Base-by-base conservation (phyloP, 805 yeast genomes). In the Kluyveromyces lactis region DNA sequence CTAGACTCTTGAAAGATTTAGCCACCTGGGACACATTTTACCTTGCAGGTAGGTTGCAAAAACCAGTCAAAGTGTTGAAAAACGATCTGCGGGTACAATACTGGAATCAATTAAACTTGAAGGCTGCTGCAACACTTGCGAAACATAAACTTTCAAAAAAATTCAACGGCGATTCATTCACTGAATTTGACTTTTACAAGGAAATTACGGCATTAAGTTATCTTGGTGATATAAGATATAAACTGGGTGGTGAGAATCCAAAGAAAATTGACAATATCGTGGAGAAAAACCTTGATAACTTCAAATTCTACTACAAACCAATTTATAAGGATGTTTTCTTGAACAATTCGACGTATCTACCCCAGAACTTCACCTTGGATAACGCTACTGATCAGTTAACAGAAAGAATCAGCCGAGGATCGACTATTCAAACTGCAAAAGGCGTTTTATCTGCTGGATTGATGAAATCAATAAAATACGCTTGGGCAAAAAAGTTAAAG, bases 361-460 rank as follows among this genome's bases (percentile, higher is more conserved):
- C 71, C 3, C 59, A 60, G 6, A 69, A 68, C 1, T 66, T 57
- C 45, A 60, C 65, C 5, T 40, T 55, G 15, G 67, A 64, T 17
- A 66, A 63, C 34, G 62, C 68, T 3, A 46, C 50, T 10, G 26
- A 35, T 18, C 55, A 50, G 29, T 66, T 84, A 28, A 62, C 66
- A 46, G 60, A 68, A 18, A 81, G 82, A 1, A 87, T 89, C 6
- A 67, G 67, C 31, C 63, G 64, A 54, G 80, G 92, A n/a, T 84
- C 95, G 12, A 55, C 79, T 12, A 60, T 77, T 7, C 98, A 92
- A 60, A 76, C 86, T 23, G 46, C 77, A 13, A 87, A 90, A 58
- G 98, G 98, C 0, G 51, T 90, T 1, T 64, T 86, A 31, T 86
- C 95, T 3, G 96, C 97, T 1, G 98, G 98, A 1, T 36, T 83